A percentile compares a stretch with the other conserved stretches of the same genome.
Conservation (phyloP, 208 protist genomes). For the Leishmania guyanensis region DNA sequence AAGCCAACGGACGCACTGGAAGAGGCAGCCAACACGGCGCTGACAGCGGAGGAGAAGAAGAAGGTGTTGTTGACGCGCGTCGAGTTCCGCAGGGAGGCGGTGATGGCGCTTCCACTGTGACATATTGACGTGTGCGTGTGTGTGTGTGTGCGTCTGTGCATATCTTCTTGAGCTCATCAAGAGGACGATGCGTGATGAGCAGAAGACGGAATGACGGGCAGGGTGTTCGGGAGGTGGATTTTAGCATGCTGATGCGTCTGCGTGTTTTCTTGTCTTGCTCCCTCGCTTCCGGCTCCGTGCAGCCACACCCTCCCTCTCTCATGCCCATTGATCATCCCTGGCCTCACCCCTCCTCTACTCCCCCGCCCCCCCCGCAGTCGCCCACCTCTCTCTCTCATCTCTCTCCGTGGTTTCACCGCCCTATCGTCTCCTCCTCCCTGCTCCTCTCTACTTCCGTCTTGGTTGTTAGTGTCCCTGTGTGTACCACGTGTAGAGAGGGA, state of each 20-base stretch:
- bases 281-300: not conserved
- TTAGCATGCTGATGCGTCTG: not conserved
- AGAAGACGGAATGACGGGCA: not conserved
- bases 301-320: not conserved
- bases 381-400: not conserved
- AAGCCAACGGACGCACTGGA: conserved; percentile 69
- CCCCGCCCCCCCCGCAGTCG: not conserved
- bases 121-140: not conserved
- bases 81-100: conserved; percentile 69
- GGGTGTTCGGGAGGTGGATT: not conserved
- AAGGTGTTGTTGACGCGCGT: conserved; percentile 57
- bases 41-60: conserved; percentile 78
- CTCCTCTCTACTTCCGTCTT: not conserved
- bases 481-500: not conserved
- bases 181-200: not conserved
- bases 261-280: not conserved
- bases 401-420: not conserved
- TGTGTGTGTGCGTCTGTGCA: not conserved
- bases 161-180: not conserved
- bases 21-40: conserved; percentile 53
- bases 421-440: not conserved
- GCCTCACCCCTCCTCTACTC: not conserved
- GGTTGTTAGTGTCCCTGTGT: not conserved
- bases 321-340: not conserved
- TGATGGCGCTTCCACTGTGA: conserved; percentile 56